A percentile compares a stretch with the other conserved stretches of the same genome.
Evolutionary conservation across 116 monocot genomes (phyloP).

Genomic region (Iris pallida): DNA sequence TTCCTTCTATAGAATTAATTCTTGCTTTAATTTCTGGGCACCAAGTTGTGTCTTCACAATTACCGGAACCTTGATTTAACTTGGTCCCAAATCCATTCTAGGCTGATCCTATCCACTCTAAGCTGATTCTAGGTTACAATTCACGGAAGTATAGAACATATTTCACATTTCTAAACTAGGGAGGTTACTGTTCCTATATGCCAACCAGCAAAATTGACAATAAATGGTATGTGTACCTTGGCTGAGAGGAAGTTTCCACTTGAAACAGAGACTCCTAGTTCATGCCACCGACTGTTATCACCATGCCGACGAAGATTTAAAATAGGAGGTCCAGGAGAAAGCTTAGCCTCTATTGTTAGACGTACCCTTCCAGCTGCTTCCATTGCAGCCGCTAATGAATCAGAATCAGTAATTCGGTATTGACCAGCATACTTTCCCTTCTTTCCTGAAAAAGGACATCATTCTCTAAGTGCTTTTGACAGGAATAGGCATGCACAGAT

Average conservation of each 20-base stretch:
- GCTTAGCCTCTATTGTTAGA: slow-evolving; percentile 58
- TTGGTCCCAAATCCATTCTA: no score
- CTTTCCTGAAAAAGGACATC: slow-evolving; percentile 21
- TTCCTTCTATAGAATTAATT: no score
- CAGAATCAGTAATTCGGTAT: slow-evolving; percentile 60
- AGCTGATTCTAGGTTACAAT: neutral
- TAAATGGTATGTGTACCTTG: slow-evolving; percentile 36
- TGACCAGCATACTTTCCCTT: slow-evolving; percentile 48
- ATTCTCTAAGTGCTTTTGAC: neutral
- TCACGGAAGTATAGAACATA: no score
- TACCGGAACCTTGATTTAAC: no score
- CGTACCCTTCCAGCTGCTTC: slow-evolving; percentile 63
- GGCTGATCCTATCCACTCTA: no score
- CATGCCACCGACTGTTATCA: slow-evolving; percentile 62
- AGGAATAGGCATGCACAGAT: no score
- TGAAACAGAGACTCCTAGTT: slow-evolving; percentile 56
- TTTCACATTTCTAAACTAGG: no score
- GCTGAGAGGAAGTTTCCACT: slow-evolving; percentile 81
- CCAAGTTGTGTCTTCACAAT: no score
- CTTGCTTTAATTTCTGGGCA: no score
- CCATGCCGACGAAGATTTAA: slow-evolving; percentile 64
- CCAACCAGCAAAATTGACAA: neutral
- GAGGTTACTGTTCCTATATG: neutral
- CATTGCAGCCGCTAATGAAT: slow-evolving; percentile 68
- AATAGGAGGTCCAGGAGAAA: slow-evolving; percentile 75